Evolutionary conservation across 768 basidiomycete species (phyloP).

Genomic region (Kockovaella imperatae): DNA sequence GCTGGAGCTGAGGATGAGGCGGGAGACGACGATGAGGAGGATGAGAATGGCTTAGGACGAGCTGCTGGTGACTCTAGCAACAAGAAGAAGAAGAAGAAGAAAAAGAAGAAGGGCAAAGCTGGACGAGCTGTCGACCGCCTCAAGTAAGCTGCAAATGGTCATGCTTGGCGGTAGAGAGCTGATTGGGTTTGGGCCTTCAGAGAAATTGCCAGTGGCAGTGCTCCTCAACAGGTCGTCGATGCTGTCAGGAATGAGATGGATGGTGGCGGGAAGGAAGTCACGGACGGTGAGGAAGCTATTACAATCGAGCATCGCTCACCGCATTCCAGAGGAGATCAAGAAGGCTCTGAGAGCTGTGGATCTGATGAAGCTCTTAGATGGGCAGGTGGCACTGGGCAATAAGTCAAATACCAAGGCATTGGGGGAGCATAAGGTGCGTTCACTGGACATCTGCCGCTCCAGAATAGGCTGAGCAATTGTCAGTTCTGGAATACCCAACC

Average conservation of each 20-base stretch:
- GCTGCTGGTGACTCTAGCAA: conserved; percentile 35
- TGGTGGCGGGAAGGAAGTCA: conserved; percentile 53
- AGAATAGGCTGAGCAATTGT: too few relatives aligned
- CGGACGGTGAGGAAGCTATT: conserved; percentile 44
- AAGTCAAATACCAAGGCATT: conserved; percentile 64
- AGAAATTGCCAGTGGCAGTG: conserved; percentile 28
- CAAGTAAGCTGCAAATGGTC: conserved; percentile 27
- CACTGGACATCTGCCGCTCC: conserved; percentile 2
- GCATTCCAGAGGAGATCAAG: conserved; percentile 53
- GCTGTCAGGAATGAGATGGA: conserved; percentile 58
- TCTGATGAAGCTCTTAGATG: conserved; percentile 75
- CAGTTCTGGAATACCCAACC: conserved; percentile 97
- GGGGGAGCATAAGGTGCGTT: conserved; percentile 75
- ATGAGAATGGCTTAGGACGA: conserved; percentile 13
- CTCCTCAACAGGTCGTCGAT: conserved; percentile 52
- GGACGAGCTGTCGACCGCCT: conserved; percentile 48
- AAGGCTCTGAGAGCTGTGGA: conserved; percentile 67
- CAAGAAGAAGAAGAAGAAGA: conserved; percentile 65
- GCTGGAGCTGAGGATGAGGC: conserved; percentile 26
- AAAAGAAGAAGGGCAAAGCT: conserved; percentile 71
- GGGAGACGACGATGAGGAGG: conserved; percentile 24
- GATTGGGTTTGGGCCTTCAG: conserved; percentile 3
- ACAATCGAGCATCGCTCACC: not conserved
- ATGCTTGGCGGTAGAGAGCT: conserved; percentile 48
- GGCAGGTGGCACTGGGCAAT: conserved; percentile 68